Evolutionary conservation across 768 basidiomycete genomes (phyloP), one percentile per base, ranked within the genome.

Genomic region (Tricholoma matsutake): DNA sequence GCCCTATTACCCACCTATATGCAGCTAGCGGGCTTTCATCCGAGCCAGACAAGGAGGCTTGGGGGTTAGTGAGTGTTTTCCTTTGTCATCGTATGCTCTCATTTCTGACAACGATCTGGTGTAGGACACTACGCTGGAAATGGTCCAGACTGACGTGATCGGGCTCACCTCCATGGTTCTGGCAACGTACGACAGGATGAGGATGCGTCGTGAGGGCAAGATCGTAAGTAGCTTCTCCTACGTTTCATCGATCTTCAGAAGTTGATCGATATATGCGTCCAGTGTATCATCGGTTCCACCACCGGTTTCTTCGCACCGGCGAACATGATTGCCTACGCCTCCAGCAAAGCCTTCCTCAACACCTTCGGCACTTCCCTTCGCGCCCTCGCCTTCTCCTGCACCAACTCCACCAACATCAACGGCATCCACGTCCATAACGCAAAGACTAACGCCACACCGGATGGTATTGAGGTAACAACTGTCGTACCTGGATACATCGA

Each of bases 1-100:
- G 73, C 5, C 73, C 73, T 2, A 70, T 75, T 29, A 72, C 70
- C 1, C 72, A 74, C 29, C 37, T 75, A 51, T 75, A 73, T 60
- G 72, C 71, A 22, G 67, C 72, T 29, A 66, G 65, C 18, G 72
- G 70, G 1, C 68, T 53, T n/a, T 53, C 29, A 18, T 31, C 31
- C 29, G 51, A 53, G 8, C 51, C 51, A 10, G 51, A 53, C 29
- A 53, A 53, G 51, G 31, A n/a, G n/a, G 31, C 51, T 2, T 53
- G 29, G 29, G 51, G 9, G 18, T 29, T 53, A 6, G 51, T 31
- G 7, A 53, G 51, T 14, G 25, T 53, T 31, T 13, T 2, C 4
- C 7, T 31, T 51, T 29, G 25, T 13, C 22, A 6, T 14, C 1
- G 51, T 7, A n/a, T 9, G 6, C 14, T n/a, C 8, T 18, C 25